Base-by-base conservation (phyloP, 2,329 filamentous ascomycete species). In the Raffaelea deltoideospora region DNA sequence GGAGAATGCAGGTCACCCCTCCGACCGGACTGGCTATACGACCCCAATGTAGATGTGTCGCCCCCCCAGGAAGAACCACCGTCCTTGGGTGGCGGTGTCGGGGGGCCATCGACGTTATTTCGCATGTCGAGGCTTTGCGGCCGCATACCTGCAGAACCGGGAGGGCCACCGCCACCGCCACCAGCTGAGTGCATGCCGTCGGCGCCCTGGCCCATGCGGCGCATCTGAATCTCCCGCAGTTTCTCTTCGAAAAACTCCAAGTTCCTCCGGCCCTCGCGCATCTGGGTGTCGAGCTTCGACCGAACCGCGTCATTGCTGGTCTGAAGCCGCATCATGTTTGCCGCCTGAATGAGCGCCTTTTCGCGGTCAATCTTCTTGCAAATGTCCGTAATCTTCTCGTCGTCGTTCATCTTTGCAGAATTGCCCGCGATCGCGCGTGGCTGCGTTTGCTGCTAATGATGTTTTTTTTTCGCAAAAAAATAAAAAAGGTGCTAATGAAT, bases 361-460 rank as follows among this genome's bases (percentile, higher is more conserved):
- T 98, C 90, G 57, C 88, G 79, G 68, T 95, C 85, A 60, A 98
- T 96, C 79, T 98, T 96, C 66, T 79, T 81, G 64, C 81, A 76
- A 63, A 98, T 86, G 59, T 85, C 81, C 61, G 76, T 76, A 60
- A 76, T 67, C 48, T 69, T 65, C 50, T 76, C 69, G 44, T 76
- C 70, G 54, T 76, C 71, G 55, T 68, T 72, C 68, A 76, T 77
- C 56, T 55, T 63, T 60, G 58, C 56, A 30, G 34, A 21, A 28
- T 37, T 22, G 28, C 29, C 35, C 35, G 39, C 37, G 33, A 35
- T 32, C 3, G 9, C 10, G 15, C n/a, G n/a, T n/a, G n/a, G n/a
- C n/a, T n/a, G n/a, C n/a, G n/a, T n/a, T n/a, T n/a, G n/a, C n/a
- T n/a, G n/a, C n/a, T n/a, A n/a, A n/a, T n/a, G n/a, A n/a, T n/a